Evolutionary conservation across 768 basidiomycete genomes (phyloP).

Genomic region (Suillus sp.): DNA sequence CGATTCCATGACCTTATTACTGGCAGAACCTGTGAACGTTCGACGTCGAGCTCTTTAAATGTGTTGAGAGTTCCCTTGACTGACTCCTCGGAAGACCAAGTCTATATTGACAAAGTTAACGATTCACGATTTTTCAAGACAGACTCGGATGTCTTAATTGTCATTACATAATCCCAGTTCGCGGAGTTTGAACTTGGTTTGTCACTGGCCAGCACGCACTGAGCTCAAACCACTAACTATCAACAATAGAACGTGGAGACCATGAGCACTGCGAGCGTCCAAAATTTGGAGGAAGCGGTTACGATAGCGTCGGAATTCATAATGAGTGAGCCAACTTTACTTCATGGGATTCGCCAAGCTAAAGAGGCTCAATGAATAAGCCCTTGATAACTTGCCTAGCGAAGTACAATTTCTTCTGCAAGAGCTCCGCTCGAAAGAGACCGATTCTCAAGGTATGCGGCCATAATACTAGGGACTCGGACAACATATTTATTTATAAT

Average conservation of each 20-base stretch:
- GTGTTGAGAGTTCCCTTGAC: not conserved
- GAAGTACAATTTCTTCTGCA: conserved; percentile 51
- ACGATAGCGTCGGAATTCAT: conserved; percentile 51
- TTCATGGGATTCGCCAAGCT: not conserved
- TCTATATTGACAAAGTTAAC: too few species aligned
- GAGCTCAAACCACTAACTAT: not conserved
- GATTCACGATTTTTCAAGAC: too few species aligned
- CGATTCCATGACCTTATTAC: not conserved
- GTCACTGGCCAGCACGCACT: not conserved
- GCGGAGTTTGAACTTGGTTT: not conserved
- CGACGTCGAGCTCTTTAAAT: not conserved
- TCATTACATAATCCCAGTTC: not conserved
- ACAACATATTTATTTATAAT: not conserved
- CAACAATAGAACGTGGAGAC: conserved; percentile 7
- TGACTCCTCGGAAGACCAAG: not conserved
- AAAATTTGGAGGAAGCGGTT: conserved; percentile 51
- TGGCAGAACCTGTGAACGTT: not conserved
- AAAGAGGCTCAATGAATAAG: conserved; percentile 28
- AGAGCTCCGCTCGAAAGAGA: conserved; percentile 49
- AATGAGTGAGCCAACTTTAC: conserved; percentile 38
- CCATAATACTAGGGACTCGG: not conserved
- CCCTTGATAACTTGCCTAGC: conserved; percentile 51
- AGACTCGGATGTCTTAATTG: too few species aligned
- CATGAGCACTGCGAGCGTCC: conserved; percentile 37
- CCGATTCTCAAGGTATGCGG: conserved; percentile 41